phyloP scores from a whole-genome alignment of 768 basidiomycete species.

The Suillus spraguei region DNA sequence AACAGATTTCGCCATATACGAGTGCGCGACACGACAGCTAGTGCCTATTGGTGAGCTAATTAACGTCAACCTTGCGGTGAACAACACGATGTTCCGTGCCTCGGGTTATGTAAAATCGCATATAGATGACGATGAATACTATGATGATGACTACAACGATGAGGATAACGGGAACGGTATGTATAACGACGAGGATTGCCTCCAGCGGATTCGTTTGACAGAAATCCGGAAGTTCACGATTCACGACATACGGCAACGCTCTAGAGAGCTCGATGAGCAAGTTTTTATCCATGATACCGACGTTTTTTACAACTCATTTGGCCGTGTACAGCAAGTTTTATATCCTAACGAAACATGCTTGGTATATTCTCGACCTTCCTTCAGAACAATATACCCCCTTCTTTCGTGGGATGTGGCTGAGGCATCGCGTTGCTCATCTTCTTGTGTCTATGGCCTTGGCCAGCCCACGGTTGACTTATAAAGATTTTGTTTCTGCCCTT shows the following conservation, averaged over 20 bases:
- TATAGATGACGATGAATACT: slow-evolving; percentile 35
- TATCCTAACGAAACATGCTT: slow-evolving; percentile 60
- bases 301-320: slow-evolving; percentile 11
- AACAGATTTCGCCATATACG: slow-evolving; percentile 55
- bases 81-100: slow-evolving; percentile 34
- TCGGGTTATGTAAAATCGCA: slow-evolving; percentile 42
- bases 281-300: slow-evolving; percentile 14
- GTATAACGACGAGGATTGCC: slow-evolving; percentile 10
- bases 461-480: slow-evolving; percentile 38
- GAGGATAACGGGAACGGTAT: slow-evolving; percentile 16
- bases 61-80: slow-evolving; percentile 26
- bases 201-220: slow-evolving; percentile 41
- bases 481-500: slow-evolving; percentile 42
- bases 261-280: slow-evolving; percentile 47
- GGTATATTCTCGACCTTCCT: slow-evolving; percentile 68
- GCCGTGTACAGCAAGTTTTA: slow-evolving; percentile 56
- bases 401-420: slow-evolving; percentile 50
- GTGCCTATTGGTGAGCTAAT: slow-evolving; percentile 45
- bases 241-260: slow-evolving; percentile 38
- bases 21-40: slow-evolving; percentile 37
- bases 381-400: slow-evolving; percentile 45
- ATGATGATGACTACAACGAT: slow-evolving; percentile 26
- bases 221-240: slow-evolving; percentile 49
- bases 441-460: slow-evolving; percentile 41
- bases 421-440: slow-evolving; percentile 53